Percentiles rank a stretch among this genome's conserved stretches.
phyloP scores from a whole-genome alignment of 2,329 filamentous ascomycete species.

The Beauveria rudraprayagi region DNA sequence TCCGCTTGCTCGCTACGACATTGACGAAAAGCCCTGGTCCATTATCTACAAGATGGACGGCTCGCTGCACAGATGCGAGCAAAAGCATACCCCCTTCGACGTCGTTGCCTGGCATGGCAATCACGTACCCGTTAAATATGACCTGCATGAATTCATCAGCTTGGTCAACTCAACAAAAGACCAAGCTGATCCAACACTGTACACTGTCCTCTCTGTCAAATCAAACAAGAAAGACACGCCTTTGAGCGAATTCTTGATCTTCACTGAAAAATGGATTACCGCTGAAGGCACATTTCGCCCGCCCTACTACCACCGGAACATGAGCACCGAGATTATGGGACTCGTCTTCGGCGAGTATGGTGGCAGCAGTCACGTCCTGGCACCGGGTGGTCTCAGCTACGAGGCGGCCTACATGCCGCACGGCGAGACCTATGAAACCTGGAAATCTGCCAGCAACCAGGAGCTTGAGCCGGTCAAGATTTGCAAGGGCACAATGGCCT shows the following conservation, averaged over 20 bases:
- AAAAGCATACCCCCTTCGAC: slow-evolving; percentile 61
- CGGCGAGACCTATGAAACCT: slow-evolving; percentile 25
- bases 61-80: slow-evolving; percentile 50
- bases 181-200: slow-evolving; percentile 60
- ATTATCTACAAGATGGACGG: slow-evolving; percentile 56
- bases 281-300: slow-evolving; percentile 54
- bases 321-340: slow-evolving; percentile 49
- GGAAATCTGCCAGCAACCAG: slow-evolving; percentile 19
- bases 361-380: slow-evolving; percentile 20
- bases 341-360: slow-evolving; percentile 33
- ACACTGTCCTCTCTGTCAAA: slow-evolving; percentile 55
- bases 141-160: slow-evolving; percentile 49
- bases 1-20: slow-evolving; percentile 51
- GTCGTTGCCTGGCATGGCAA: slow-evolving; percentile 67
- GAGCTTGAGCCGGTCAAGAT: slow-evolving; percentile 35
- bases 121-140: slow-evolving; percentile 54
- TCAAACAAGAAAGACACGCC: slow-evolving; percentile 46
- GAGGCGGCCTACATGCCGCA: slow-evolving; percentile 29
- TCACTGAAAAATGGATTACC: slow-evolving; percentile 58
- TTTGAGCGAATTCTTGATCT: slow-evolving; percentile 58
- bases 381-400: slow-evolving; percentile 25
- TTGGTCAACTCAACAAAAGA: slow-evolving; percentile 51
- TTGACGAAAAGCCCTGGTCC: slow-evolving; percentile 46
- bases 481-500: slow-evolving; percentile 38
- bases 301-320: slow-evolving; percentile 58